These are phyloP conservation scores for Striga asiatica DNA, from an alignment of 257 asterid genomes.

Conservation along the genomic window DNA sequence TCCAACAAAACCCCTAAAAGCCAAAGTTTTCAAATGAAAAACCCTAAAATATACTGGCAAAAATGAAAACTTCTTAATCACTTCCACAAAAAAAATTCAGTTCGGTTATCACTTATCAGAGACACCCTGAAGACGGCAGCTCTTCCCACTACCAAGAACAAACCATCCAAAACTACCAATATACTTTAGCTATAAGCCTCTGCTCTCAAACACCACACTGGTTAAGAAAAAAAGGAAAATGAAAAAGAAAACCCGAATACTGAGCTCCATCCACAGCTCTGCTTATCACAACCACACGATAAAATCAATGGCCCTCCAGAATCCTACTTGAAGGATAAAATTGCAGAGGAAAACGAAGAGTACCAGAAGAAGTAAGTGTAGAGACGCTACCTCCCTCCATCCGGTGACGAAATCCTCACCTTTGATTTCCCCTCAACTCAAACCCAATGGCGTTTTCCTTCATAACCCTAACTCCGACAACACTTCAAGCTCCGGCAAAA, in stretches of 20 bases:
- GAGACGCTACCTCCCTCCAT: conserved; percentile 99
- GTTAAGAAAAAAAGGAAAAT: conserved; percentile 2
- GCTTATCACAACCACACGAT: neutral
- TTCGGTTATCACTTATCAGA: neutral
- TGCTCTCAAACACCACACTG: conserved; percentile 5
- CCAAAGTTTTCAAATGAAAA: neutral
- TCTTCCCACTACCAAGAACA: neutral
- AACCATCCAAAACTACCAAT: neutral
- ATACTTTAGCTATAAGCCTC: conserved; percentile 1
- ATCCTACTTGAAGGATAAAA: neutral
- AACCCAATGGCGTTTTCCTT: conserved; percentile 42
- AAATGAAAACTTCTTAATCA: neutral
- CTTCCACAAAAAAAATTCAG: neutral
- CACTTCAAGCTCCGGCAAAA: conserved; percentile 3
- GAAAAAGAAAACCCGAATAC: conserved; percentile 9
- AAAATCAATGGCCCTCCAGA: conserved; percentile 14
- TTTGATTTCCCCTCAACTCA: conserved; percentile 49
- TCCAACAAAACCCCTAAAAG: neutral
- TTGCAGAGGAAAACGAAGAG: conserved; percentile 58
- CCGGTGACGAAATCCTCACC: conserved; percentile 79
- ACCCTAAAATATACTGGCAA: neutral
- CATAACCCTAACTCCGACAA: conserved; percentile 47
- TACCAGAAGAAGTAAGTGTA: conserved; percentile 86
- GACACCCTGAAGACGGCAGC: neutral
- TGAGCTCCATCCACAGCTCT: neutral